These are phyloP conservation scores for Neurospora sp. DNA, from an alignment of 495 filamentous ascomycete genomes.

Conservation along the genomic window DNA sequence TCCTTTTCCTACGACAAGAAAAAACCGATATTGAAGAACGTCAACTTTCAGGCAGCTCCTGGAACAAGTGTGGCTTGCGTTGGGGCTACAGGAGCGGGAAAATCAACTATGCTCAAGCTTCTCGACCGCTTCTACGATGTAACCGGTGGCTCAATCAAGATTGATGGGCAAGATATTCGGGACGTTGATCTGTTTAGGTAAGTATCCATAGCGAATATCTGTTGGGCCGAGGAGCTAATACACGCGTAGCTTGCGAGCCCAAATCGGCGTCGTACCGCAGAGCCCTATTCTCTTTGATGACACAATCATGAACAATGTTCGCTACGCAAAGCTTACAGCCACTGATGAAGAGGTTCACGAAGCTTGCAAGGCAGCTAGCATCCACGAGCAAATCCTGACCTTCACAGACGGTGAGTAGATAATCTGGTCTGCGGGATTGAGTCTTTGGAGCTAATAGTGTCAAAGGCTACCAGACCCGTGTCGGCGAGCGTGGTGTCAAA, in stretches of 20 bases:
- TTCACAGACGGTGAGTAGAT: conserved; percentile 42
- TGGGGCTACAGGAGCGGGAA: conserved; percentile 67
- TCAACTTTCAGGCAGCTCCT: conserved; percentile 48
- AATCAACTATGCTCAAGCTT: conserved; percentile 66
- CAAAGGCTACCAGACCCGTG: conserved; percentile 44
- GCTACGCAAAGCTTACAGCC: conserved; percentile 74
- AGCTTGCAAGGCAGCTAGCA: conserved; percentile 80
- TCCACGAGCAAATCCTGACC: conserved; percentile 61
- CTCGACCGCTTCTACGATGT: conserved; percentile 65
- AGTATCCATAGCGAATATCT: conserved; percentile 1
- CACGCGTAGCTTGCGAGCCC: conserved; percentile 46
- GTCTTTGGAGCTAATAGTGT: conserved; percentile 4
- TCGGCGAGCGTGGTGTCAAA: conserved; percentile 56
- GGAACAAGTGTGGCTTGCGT: conserved; percentile 66
- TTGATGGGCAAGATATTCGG: conserved; percentile 65
- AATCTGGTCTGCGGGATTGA: neutral
- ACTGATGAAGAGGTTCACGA: conserved; percentile 76
- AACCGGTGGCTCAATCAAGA: conserved; percentile 49
- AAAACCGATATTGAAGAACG: conserved; percentile 52
- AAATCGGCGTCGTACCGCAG: conserved; percentile 78
- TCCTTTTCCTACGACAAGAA: conserved; percentile 62
- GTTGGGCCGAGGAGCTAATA: conserved; percentile 1
- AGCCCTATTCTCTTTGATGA: conserved; percentile 94
- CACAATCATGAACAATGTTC: conserved; percentile 85
- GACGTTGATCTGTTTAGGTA: conserved; percentile 52